Conservation (phyloP, 1,284 basidiomycete species). For the Cutaneotrichosporon sp. region DNA sequence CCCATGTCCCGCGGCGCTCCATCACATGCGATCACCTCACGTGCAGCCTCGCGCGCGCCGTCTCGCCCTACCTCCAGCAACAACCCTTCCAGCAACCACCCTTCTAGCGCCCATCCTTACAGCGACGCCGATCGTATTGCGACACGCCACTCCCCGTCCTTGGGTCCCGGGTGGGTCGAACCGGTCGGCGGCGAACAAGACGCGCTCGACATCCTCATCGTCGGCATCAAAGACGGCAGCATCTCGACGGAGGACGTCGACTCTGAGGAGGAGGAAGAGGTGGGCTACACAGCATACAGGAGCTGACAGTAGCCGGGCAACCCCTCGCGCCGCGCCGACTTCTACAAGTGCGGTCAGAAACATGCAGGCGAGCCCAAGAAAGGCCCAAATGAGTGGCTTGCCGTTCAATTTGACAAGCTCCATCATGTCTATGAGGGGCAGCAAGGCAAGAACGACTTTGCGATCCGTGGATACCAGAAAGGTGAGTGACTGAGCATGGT, state of each 20-base stretch:
- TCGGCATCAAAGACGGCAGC: conserved; percentile 36
- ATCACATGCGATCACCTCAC: background rate
- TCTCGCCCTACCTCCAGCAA: background rate
- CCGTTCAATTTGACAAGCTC: conserved; percentile 46
- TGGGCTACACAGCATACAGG: background rate
- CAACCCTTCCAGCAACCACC: background rate
- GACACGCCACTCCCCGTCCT: conserved; percentile 32
- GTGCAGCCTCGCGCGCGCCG: background rate
- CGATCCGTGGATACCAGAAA: conserved; percentile 39
- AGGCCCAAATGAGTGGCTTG: conserved; percentile 51
- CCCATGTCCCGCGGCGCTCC: background rate
- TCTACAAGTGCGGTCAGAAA: conserved; percentile 43
- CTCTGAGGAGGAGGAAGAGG: conserved; percentile 9
- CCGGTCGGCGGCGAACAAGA: conserved; percentile 26
- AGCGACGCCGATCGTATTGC: conserved; percentile 15
- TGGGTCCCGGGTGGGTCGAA: conserved; percentile 38
- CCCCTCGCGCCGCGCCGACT: conserved; percentile 24
- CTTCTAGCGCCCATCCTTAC: background rate
- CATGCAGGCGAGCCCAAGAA: conserved; percentile 29
- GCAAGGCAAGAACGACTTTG: conserved; percentile 44
- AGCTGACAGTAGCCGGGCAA: conserved; percentile 16
- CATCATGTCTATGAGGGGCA: conserved; percentile 42
- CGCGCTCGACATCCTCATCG: conserved; percentile 44
- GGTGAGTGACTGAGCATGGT: no score
- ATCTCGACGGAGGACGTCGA: conserved; percentile 16